Evolutionary conservation across 164 flowering plant species (phyloP), one percentile per base, ranked within the genome.

Genomic region (Buxus sempervirens): DNA sequence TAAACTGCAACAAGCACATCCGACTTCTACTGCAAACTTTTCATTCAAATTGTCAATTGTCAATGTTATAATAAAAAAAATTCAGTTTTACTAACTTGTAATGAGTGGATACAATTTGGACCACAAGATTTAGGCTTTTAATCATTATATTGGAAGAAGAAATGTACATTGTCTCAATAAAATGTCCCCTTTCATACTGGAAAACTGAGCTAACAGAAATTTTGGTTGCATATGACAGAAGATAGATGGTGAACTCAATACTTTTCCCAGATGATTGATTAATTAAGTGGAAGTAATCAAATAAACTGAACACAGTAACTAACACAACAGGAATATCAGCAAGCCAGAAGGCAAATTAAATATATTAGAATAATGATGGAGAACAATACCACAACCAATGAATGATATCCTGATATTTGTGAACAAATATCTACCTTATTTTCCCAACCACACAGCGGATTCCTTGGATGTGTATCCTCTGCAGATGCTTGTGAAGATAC

Each of bases 401-500:
- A 73, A 74, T 24, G 41, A 69, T 61, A 82, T 83, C 80, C 79
- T 69, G 81, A 78, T 65, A 74, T 36, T 66, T 69, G 73, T 73
- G 86, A 79, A 80, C 64, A 75, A 81, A 76, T 83, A 76, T 77
- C 88, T 93, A 90, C 96, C 98, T 90, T 81, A 71, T 70, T 0
- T 55, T 71, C 72, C 73, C 77, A 73, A 58, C 72, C 60, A 70
- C 66, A 36, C 48, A 1, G 66, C n/a, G 26, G 55, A 70, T 45
- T 66, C 55, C 22, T 71, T 36, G 18, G 56, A 22, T 70, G 68
- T 49, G 62, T 72, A 21, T 70, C 79, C 62, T 76, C 57, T 19
- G 22, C 23, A 51, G 69, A n/a, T 76, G 70, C 64, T 62, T 82
- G 79, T 58, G 85, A 79, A 59, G 75, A 68, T n/a, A 74, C 69